Percentiles rank a stretch among this genome's conserved stretches.
Evolutionary conservation across 495 filamentous ascomycete species (phyloP).

Genomic region (Aspergillus nanangensis): DNA sequence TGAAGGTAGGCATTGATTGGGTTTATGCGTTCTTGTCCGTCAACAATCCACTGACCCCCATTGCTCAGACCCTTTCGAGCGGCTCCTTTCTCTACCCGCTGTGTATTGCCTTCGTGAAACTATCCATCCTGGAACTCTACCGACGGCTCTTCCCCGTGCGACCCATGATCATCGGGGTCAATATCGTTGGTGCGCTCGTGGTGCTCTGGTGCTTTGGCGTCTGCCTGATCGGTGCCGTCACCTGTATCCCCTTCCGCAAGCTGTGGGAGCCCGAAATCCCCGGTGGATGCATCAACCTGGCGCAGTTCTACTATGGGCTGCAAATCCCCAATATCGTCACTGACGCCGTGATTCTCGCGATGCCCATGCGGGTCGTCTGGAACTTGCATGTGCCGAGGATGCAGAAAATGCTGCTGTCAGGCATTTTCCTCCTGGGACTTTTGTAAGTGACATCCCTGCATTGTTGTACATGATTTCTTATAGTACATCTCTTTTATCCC

Average conservation of each 20-base stretch:
- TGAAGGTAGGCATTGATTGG: too few species aligned
- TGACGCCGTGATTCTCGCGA: constrained; percentile 38
- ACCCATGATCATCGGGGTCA: constrained; percentile 21
- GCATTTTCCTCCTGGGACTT: constrained; percentile 38
- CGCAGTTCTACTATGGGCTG: constrained; percentile 32
- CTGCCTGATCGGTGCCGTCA: constrained; percentile 30
- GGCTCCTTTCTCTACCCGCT: constrained; percentile 24
- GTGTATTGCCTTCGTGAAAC: constrained; percentile 30
- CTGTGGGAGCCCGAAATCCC: constrained; percentile 21
- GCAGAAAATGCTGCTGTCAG: constrained; percentile 34
- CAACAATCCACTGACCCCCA: neutral
- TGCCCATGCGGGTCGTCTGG: constrained; percentile 48
- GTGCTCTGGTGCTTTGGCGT: constrained; percentile 28
- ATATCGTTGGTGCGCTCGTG: constrained; percentile 23
- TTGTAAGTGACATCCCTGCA: constrained; percentile 27
- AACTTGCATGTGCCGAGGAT: constrained; percentile 31
- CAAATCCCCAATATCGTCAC: constrained; percentile 40
- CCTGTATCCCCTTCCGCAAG: constrained; percentile 29
- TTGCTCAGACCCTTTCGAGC: neutral
- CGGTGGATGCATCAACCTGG: constrained; percentile 29
- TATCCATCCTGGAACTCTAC: constrained; percentile 41
- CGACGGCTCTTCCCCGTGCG: constrained; percentile 30
- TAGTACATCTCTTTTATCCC: too few species aligned
- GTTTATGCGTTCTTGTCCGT: too few species aligned
- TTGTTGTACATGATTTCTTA: too few species aligned